phyloP scores from a whole-genome alignment of 345 rosid species.

The Pistacia atlantica region DNA sequence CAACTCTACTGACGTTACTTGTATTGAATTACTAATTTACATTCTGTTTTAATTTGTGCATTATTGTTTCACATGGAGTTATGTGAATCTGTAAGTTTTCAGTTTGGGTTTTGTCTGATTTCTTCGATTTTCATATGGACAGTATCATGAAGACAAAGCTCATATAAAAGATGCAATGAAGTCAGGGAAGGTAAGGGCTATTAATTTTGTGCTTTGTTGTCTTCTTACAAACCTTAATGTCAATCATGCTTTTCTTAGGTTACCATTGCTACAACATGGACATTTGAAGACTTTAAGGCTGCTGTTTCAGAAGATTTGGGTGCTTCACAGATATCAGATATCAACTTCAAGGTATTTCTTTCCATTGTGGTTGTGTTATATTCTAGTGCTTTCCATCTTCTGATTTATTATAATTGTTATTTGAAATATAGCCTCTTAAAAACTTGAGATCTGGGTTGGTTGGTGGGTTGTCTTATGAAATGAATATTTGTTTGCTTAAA shows the following conservation, averaged over 20 bases:
- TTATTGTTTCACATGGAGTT: neutral
- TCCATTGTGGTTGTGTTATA: neutral
- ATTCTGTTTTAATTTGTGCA: too few species aligned
- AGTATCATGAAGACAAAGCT: slow-evolving; percentile 89
- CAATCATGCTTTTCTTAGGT: slow-evolving; percentile 46
- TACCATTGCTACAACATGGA: slow-evolving; percentile 56
- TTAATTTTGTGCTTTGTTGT: neutral
- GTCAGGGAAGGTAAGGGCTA: slow-evolving; percentile 56
- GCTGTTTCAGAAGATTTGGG: slow-evolving; percentile 55
- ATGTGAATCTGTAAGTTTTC: neutral
- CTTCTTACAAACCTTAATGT: slow-evolving; percentile 6
- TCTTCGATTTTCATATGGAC: slow-evolving; percentile 25
- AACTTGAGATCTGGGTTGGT: neutral
- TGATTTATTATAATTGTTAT: neutral
- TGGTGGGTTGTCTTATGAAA: neutral
- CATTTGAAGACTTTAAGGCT: slow-evolving; percentile 76
- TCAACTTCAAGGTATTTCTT: slow-evolving; percentile 68
- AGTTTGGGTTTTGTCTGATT: neutral
- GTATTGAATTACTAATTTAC: too few species aligned
- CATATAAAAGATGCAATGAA: slow-evolving; percentile 81
- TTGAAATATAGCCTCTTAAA: neutral
- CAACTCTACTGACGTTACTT: neutral
- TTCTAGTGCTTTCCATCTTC: neutral
- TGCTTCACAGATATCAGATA: slow-evolving; percentile 61
- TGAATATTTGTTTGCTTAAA: neutral